Evolutionary conservation across 257 asterid species (phyloP), one percentile per base, ranked within the genome.

Genomic region (Jacaranda copaia): DNA sequence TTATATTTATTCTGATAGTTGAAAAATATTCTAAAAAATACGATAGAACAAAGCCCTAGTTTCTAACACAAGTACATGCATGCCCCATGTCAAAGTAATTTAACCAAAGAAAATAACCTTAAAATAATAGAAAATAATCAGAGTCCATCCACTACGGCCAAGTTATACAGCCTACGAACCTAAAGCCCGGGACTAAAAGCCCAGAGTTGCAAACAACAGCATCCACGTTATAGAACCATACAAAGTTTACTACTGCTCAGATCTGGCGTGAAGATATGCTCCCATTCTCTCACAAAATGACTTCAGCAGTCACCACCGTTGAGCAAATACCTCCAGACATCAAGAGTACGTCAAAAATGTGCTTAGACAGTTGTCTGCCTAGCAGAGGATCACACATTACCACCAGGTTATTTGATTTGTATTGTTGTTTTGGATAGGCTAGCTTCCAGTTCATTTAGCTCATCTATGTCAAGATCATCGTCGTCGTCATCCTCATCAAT

Each of bases 381-480:
- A 9, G 35, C 13, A 35, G 46, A 72, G 48, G 70, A 25, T 73
- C 72, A 71, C 7, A 61, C 65, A 25, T 48, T 6, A 45, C 51
- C 55, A 53, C 62, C 76, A 6, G 83, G 82, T 70, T 87, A 81
- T 15, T 84, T 83, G 84, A 89, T 91, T 71, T 82, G 89, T 75
- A 91, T 79, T 25, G 96, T 69, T 18, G 91, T 84, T 74, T 77
- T 89, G 5, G 93, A 86, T 35, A 91, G 80, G 79, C 89, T 91
- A 40, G 96, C 96, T 82, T 91, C 97, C 68, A 91, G 83, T 75
- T 91, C 97, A 66, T 87, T 82, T 80, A 91, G 82, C 85, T 91
- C 97, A 43, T 91, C 97, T 75, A 89, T 76, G 80, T 91, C 97
- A 60, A 91, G 82, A 82, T 90, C 89, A 0, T 82, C 89, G 0